Conservation (phyloP, 441 rosid species). For the Gossypium gossypioides region DNA sequence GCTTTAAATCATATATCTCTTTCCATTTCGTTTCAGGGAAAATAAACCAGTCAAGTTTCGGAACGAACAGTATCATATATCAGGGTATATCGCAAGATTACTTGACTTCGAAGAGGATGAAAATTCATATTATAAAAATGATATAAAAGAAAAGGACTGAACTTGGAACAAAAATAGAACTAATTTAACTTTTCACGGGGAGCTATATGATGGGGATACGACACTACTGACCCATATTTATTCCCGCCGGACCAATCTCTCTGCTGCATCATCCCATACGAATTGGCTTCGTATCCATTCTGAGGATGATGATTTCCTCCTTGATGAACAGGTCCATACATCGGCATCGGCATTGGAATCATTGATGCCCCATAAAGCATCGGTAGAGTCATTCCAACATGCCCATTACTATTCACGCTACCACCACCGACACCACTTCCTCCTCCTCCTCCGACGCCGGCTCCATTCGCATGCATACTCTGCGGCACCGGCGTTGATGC, state of each 20-base stretch:
- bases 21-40: not conserved
- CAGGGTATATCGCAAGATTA: not conserved
- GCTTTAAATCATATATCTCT: not conserved
- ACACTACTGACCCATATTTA: conserved; percentile 45
- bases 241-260: conserved; percentile 50
- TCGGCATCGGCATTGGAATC: conserved; percentile 70
- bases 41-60: not conserved
- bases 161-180: conserved; percentile 6
- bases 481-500: conserved; percentile 68
- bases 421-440: not conserved
- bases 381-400: conserved; percentile 32
- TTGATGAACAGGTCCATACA: conserved; percentile 47
- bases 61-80: not conserved
- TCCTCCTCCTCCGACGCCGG: conserved; percentile 17
- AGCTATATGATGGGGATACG: conserved; percentile 39
- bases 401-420: conserved; percentile 24
- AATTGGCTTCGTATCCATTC: conserved; percentile 39
- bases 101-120: not conserved
- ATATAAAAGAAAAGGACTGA: conserved; percentile 1
- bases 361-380: conserved; percentile 37
- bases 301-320: conserved; percentile 29
- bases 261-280: conserved; percentile 43
- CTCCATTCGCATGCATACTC: conserved; percentile 39
- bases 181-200: conserved; percentile 34
- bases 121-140: not conserved